Base-by-base conservation (phyloP, 2,329 filamentous ascomycete genomes). In the Epichloe sp. region DNA sequence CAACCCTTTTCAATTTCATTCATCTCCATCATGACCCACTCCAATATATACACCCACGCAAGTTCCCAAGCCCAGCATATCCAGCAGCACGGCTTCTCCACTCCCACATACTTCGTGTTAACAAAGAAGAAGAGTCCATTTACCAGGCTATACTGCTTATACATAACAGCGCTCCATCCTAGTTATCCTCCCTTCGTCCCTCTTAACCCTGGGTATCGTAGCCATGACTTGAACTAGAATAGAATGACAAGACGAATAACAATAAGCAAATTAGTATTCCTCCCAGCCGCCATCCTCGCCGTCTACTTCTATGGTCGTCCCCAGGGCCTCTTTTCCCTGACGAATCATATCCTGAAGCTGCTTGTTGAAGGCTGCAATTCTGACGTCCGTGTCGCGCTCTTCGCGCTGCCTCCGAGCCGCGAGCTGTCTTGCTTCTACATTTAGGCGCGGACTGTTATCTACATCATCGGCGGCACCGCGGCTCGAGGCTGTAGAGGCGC, bases 281-380 rank as follows among this genome's bases (percentile, higher is more conserved):
- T 72, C 56, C 56, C 56, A 58, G 2, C 49, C 71, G 43, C 69
- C 72, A 48, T 72, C 71, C 68, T 71, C 74, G 26, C 69, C 68
- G 40, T 79, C 76, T 43, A 88, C 75, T 61, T 86, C 82, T 47
- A 87, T 72, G 41, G 73, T 85, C 19, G 85, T 86, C 2, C 84
- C 90, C 17, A 98, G 69, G 2, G 93, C 93, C 65, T 93, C 85
- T 59, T 85, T 85, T 0, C 90, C 93, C 66, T 97, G 85, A 2
- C 83, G 77, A 50, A 98, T 94, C 85, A 98, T 88, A 36, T 83
- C 85, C 62, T 86, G 80, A 46, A 97, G 71, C 59, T 86, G 81
- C 46, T 80, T 76, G 63, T 93, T 94, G 67, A 97, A 82, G 26
- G 84, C 79, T 47, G 81, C 82, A 58, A 97, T 85, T 49, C 85